A percentile compares a stretch with the other conserved stretches of the same genome.
Evolutionary conservation across 495 filamentous ascomycete species (phyloP).

Genomic region (Xylaria longipes): DNA sequence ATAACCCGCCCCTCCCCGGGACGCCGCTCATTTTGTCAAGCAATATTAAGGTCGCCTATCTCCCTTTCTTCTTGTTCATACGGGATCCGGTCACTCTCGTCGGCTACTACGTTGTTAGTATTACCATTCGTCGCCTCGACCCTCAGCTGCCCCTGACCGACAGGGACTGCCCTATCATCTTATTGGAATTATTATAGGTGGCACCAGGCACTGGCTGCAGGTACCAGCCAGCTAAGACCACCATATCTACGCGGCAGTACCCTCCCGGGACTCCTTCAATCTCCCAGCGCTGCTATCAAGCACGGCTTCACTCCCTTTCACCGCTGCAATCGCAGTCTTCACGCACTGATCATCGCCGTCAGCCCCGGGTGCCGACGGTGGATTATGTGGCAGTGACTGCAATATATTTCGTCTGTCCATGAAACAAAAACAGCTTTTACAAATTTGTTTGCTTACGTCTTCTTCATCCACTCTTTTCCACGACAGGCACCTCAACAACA

Average conservation of each 20-base stretch:
- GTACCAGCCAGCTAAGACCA: conserved; percentile 13
- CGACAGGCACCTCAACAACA: conserved; percentile 32
- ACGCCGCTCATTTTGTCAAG: background rate
- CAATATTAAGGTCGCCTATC: background rate
- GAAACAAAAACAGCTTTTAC: conserved; percentile 40
- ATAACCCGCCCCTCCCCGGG: no score
- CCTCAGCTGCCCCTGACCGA: conserved; percentile 15
- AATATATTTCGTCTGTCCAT: conserved; percentile 35
- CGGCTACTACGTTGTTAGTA: background rate
- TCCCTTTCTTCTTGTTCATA: background rate
- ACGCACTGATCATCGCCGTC: conserved; percentile 40
- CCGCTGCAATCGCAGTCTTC: conserved; percentile 28
- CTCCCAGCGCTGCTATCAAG: conserved; percentile 36
- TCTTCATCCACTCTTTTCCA: conserved; percentile 36
- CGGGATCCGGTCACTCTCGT: background rate
- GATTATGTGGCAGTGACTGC: conserved; percentile 29
- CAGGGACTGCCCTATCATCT: conserved; percentile 11
- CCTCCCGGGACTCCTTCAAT: conserved; percentile 23
- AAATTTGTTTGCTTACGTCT: conserved; percentile 39
- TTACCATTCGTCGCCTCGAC: conserved; percentile 4
- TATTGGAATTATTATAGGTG: conserved; percentile 22
- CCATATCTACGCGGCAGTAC: background rate
- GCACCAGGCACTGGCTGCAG: conserved; percentile 9
- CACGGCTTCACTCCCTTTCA: conserved; percentile 26
- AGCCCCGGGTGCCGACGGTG: conserved; percentile 29